phyloP scores from a whole-genome alignment of 257 asterid species.

The Gentiana straminea region DNA sequence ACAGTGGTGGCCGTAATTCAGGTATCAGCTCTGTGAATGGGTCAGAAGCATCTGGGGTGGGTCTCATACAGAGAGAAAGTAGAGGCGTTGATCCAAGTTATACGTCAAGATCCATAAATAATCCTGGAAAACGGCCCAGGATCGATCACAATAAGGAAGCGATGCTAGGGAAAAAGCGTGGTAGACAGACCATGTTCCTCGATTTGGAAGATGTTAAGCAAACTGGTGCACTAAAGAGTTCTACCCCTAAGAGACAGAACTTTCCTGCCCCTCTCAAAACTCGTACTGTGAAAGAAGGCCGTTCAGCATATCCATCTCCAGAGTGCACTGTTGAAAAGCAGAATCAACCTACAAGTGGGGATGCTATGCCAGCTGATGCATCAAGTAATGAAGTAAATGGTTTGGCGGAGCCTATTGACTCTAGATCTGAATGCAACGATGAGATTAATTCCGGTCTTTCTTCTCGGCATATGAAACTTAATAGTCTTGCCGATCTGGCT shows the following conservation, averaged over 20 bases:
- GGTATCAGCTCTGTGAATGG: conserved; percentile 31
- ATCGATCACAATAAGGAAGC: conserved; percentile 87
- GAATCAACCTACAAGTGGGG: conserved; percentile 43
- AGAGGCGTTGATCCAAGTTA: conserved; percentile 66
- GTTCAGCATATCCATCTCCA: conserved; percentile 27
- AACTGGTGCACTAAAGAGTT: conserved; percentile 59
- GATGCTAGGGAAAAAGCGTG: conserved; percentile 91
- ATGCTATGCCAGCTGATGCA: conserved; percentile 41
- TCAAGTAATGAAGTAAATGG: conserved; percentile 43
- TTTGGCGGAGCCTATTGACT: conserved; percentile 45
- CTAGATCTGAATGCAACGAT: conserved; percentile 60
- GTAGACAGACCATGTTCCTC: conserved; percentile 91
- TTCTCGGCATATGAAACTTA: conserved; percentile 54
- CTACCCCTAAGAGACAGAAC: conserved; percentile 80
- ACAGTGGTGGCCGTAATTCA: conserved; percentile 18
- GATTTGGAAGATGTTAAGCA: conserved; percentile 90
- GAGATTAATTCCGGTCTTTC: conserved; percentile 41
- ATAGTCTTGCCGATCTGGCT: conserved; percentile 43
- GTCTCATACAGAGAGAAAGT: conserved; percentile 57
- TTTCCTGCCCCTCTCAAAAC: conserved; percentile 68
- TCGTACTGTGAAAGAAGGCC: conserved; percentile 66
- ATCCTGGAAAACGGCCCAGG: conserved; percentile 74
- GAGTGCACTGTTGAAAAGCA: conserved; percentile 66
- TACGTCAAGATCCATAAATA: conserved; percentile 49
- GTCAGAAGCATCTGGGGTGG: conserved; percentile 53